Conservation (phyloP, 2,329 filamentous ascomycete genomes). For the Colletotrichum echinochloae region DNA sequence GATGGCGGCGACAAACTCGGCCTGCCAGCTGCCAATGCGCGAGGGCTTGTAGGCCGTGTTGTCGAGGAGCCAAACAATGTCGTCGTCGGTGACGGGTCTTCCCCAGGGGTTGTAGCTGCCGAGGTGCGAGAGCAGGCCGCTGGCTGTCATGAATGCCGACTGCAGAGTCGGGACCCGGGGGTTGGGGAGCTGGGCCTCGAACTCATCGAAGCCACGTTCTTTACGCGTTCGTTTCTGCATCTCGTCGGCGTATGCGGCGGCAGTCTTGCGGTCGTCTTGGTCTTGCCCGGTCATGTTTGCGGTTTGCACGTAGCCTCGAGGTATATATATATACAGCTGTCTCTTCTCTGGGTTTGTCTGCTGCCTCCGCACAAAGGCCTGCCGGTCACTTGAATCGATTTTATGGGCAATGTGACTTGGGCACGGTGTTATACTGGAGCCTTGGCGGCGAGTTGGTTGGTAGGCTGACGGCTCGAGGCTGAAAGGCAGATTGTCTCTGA, state of each 20-base stretch:
- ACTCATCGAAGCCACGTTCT: conserved; percentile 61
- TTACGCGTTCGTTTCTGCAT: conserved; percentile 65
- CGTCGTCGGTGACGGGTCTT: conserved; percentile 69
- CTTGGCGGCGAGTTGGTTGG: conserved; percentile 38
- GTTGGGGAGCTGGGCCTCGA: conserved; percentile 61
- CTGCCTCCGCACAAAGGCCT: conserved; percentile 10
- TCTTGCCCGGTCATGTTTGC: conserved; percentile 25
- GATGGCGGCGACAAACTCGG: conserved; percentile 85
- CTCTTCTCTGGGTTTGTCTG: not conserved
- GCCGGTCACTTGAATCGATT: conserved; percentile 27
- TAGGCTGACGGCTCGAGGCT: conserved; percentile 36
- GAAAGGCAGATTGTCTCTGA: conserved; percentile 7
- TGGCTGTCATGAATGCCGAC: conserved; percentile 49
- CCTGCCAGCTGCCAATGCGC: conserved; percentile 72
- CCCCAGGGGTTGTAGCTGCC: conserved; percentile 68
- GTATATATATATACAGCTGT: conserved; percentile 21
- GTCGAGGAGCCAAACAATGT: conserved; percentile 90
- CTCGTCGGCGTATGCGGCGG: conserved; percentile 50
- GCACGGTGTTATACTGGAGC: conserved; percentile 15
- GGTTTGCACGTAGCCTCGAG: not conserved
- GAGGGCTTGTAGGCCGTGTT: conserved; percentile 81
- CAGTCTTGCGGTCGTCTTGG: conserved; percentile 27
- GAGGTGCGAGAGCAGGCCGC: conserved; percentile 61
- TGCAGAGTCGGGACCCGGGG: conserved; percentile 47
- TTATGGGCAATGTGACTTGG: conserved; percentile 24